phyloP scores from a whole-genome alignment of 257 asterid genomes.

The Rubia yunnanensis region DNA sequence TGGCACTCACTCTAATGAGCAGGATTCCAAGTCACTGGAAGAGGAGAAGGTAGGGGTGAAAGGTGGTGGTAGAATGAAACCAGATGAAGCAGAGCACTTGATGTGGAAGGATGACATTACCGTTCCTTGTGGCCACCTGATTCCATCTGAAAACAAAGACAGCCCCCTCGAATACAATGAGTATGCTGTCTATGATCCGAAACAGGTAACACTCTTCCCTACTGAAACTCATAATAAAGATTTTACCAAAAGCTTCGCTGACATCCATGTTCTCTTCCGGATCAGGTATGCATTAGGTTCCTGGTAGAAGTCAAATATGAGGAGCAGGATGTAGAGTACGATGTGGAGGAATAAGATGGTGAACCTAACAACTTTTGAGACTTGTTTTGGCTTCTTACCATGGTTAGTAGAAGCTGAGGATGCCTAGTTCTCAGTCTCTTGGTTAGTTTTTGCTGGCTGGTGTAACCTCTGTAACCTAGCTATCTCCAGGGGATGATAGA shows the following conservation, averaged over 20 bases:
- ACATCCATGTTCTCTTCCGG: not conserved
- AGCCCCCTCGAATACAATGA: conserved; percentile 72
- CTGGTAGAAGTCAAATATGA: conserved; percentile 73
- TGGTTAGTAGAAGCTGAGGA: not conserved
- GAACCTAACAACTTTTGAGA: no score
- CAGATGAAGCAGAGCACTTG: conserved; percentile 74
- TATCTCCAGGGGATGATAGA: no score
- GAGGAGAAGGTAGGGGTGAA: conserved; percentile 53
- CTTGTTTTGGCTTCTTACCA: conserved; percentile 9
- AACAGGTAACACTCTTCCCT: conserved; percentile 34
- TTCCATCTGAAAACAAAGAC: conserved; percentile 46
- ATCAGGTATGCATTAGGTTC: conserved; percentile 64
- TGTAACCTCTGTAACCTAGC: not conserved
- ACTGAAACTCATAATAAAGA: not conserved
- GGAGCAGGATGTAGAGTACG: conserved; percentile 51
- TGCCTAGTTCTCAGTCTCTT: not conserved
- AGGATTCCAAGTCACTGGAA: conserved; percentile 46
- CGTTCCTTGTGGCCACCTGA: conserved; percentile 66
- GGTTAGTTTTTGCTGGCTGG: not conserved
- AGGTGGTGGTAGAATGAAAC: conserved; percentile 57
- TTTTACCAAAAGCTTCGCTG: not conserved
- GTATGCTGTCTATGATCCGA: conserved; percentile 74
- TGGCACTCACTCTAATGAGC: not conserved
- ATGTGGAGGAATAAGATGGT: conserved; percentile 19
- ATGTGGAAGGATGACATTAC: conserved; percentile 65